Conservation (phyloP, 208 protist genomes). For the Wallacemonas sp. region DNA sequence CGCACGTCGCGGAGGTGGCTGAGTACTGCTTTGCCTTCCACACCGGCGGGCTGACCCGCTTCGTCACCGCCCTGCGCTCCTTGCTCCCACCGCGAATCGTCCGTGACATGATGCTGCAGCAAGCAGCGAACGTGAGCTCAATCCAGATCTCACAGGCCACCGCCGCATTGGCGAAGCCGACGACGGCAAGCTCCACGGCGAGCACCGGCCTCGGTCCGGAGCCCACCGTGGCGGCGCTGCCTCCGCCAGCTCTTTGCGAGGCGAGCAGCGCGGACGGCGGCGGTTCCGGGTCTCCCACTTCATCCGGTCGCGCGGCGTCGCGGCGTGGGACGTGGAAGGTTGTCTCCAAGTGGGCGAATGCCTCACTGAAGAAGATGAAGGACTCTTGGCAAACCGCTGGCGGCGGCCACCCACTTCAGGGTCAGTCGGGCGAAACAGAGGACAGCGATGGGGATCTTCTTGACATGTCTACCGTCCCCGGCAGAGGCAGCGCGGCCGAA, state of each 20-base stretch:
- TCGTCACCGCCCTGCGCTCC: constrained; percentile 2
- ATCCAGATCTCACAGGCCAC: constrained; percentile 1
- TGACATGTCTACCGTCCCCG: constrained; percentile 7
- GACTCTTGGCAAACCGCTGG: not conserved
- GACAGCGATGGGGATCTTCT: not conserved
- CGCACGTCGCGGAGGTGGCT: not conserved
- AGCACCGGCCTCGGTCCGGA: too few species aligned
- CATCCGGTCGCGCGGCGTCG: not conserved
- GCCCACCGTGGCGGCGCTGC: too few species aligned
- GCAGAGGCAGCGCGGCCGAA: not conserved
- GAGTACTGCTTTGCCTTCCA: constrained; percentile 31
- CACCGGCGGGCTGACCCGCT: constrained; percentile 25
- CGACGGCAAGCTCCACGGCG: too few species aligned
- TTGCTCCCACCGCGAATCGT: not conserved
- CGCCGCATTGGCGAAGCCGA: too few species aligned
- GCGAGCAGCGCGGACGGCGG: too few species aligned
- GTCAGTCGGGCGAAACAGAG: not conserved
- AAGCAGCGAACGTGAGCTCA: not conserved
- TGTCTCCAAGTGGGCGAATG: constrained; percentile 6
- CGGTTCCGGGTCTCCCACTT: not conserved
- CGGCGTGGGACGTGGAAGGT: not conserved
- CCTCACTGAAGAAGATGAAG: constrained; percentile 7
- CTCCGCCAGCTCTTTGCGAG: too few species aligned
- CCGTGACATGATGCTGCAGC: constrained; percentile 11
- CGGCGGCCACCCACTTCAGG: not conserved